Evolutionary conservation across 768 basidiomycete species (phyloP), one percentile per base, ranked within the genome.

Genomic region (Coprinellus aureogranulatus): DNA sequence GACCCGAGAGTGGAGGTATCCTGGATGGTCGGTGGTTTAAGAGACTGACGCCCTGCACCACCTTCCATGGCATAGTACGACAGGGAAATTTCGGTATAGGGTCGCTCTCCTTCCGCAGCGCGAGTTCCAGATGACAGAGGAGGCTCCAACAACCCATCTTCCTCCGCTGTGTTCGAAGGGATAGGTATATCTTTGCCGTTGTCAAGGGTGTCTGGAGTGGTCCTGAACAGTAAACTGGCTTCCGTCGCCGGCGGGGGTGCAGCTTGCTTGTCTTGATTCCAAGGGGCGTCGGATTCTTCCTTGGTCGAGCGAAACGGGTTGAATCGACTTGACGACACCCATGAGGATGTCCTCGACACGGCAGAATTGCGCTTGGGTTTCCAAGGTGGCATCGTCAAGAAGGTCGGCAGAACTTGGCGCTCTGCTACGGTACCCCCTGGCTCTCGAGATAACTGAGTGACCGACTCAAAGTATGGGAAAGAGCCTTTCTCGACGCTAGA

Each of bases 1-100:
- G 70, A 63, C 59, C 55, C 61, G 22, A 51, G 50, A 22, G 53
- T 34, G 37, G 41, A 41, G 44, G 47, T 28, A 41, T 28, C 47
- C 46, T 39, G 54, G 55, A 27, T 47, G 9, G 40, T 47, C 22
- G 40, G 23, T 16, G 55, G 26, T 34, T 49, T 23, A 55, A n/a
- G n/a, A n/a, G 42, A 48, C 53, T 28, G 54, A 58, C 58, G 40
- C 37, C 28, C 20, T 27, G 27, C 12, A 5, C 37, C 31, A 28
- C 53, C 23, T 23, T 67, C 61, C 63, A 67, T 66, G 11, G 63
- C 64, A 40, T 70, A 70, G 50, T 70, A 70, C 11, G 65, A 65
- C 23, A 70, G 58, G 11, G 68, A 67, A 37, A 70, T 37, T 5
- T 58, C 60, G 44, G 65, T 62, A 30, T 57, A 52, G 31, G 59